A percentile compares a stretch with the other conserved stretches of the same genome.
phyloP scores from a whole-genome alignment of 2,329 filamentous ascomycete genomes.

The Penicillium sp. region DNA sequence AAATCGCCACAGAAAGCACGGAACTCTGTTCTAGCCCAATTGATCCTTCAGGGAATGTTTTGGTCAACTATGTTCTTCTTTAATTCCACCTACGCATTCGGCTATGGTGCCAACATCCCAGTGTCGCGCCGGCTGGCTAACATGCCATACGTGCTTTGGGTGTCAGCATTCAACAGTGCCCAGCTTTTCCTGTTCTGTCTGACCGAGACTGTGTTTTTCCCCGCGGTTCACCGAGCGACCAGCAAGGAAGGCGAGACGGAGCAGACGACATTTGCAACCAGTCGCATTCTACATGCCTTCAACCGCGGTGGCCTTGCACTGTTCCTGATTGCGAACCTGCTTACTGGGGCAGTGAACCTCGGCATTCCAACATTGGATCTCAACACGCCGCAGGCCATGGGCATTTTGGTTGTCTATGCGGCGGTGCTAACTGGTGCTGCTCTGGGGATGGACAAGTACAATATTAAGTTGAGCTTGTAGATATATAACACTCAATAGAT shows the following conservation, averaged over 20 bases:
- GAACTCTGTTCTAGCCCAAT: conserved; percentile 61
- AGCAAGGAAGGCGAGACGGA: conserved; percentile 59
- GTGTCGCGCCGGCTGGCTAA: conserved; percentile 91
- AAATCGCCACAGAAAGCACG: conserved; percentile 44
- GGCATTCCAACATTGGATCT: conserved; percentile 77
- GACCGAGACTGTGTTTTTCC: conserved; percentile 77
- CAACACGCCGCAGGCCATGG: conserved; percentile 64
- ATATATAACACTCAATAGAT: conserved; percentile 3
- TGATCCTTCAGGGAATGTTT: conserved; percentile 62
- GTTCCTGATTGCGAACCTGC: conserved; percentile 82
- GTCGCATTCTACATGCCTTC: conserved; percentile 74
- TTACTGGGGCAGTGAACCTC: conserved; percentile 88
- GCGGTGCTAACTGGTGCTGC: conserved; percentile 65
- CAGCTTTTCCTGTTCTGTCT: conserved; percentile 76
- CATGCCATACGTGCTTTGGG: conserved; percentile 89
- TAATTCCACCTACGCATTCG: conserved; percentile 66
- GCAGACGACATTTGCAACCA: conserved; percentile 68
- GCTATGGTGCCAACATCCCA: conserved; percentile 60
- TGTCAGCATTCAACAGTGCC: conserved; percentile 83
- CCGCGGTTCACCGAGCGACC: conserved; percentile 61
- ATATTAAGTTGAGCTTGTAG: conserved; percentile 34
- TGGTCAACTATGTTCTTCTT: conserved; percentile 72
- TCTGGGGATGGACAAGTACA: conserved; percentile 38
- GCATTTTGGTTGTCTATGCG: conserved; percentile 71
- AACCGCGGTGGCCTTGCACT: conserved; percentile 85